Evolutionary conservation across 2,329 filamentous ascomycete species (phyloP).

Genomic region (Pseudogymnoascus sp.): DNA sequence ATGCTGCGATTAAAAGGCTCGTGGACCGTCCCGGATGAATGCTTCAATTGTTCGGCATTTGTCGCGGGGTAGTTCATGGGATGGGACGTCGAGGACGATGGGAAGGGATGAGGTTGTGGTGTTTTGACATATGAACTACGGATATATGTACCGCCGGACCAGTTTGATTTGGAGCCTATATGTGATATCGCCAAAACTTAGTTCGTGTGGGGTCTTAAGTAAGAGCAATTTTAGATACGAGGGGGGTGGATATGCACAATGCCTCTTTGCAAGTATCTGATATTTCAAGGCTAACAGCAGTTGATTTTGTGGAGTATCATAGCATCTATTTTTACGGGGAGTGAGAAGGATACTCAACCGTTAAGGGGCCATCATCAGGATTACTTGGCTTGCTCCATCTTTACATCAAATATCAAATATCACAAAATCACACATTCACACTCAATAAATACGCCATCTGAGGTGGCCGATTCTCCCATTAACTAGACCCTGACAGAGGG

Average conservation of each 20-base stretch:
- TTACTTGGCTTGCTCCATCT: background rate
- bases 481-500: conserved; percentile 25
- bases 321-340: background rate
- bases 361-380: background rate
- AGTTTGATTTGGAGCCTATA: background rate
- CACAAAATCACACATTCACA: background rate
- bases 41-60: background rate
- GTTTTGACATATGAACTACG: background rate
- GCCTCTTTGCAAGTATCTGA: background rate
- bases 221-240: background rate
- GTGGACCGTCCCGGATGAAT: background rate
- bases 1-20: background rate
- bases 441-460: conserved; percentile 15
- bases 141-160: background rate
- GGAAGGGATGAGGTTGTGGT: background rate
- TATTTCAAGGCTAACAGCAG: background rate
- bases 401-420: background rate
- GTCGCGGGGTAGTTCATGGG: background rate
- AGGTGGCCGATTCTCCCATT: conserved; percentile 33
- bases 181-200: background rate
- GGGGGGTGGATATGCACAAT: background rate
- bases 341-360: background rate
- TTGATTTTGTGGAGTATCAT: background rate
- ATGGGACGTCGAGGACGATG: too few relatives aligned
- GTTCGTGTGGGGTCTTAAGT: background rate